Percentiles rank a stretch among this genome's conserved stretches.
Conservation (phyloP, 345 rosid species). For the Gynandropsis gynandra region DNA sequence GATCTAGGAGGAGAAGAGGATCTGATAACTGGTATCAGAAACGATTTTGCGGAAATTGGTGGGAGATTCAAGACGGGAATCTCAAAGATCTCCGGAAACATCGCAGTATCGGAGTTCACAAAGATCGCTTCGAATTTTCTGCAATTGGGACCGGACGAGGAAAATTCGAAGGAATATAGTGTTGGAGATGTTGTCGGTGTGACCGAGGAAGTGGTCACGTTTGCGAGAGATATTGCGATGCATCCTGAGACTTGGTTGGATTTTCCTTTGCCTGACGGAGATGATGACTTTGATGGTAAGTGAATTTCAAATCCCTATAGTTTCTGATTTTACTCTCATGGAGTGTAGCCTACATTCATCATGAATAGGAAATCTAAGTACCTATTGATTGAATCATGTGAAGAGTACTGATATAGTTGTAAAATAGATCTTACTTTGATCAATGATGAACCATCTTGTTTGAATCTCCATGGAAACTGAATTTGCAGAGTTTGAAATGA, state of each 20-base stretch:
- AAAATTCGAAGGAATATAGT: conserved; percentile 22
- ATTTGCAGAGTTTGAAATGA: conserved; percentile 73
- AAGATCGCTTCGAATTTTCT: conserved; percentile 41
- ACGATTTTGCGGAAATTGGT: conserved; percentile 37
- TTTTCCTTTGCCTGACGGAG: conserved; percentile 76
- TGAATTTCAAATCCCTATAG: neutral
- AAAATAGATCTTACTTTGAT: neutral
- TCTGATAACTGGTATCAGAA: conserved; percentile 25
- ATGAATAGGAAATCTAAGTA: too few species aligned
- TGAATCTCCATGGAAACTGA: too few species aligned
- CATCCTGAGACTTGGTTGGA: conserved; percentile 92
- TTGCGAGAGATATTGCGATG: conserved; percentile 62
- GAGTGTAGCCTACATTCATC: neutral
- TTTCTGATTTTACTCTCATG: too few species aligned
- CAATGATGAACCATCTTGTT: too few species aligned
- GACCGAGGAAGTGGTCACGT: conserved; percentile 65
- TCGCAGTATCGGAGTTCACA: conserved; percentile 37
- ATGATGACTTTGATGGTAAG: conserved; percentile 60
- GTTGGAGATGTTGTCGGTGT: conserved; percentile 42
- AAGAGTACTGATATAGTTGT: neutral
- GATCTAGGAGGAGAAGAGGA: conserved; percentile 21
- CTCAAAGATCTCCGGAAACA: conserved; percentile 69
- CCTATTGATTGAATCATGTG: too few species aligned
- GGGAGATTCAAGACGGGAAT: conserved; percentile 44
- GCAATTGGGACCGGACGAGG: conserved; percentile 35